Base-by-base conservation (phyloP, 2,329 filamentous ascomycete species). In the Fusarium nygamai region DNA sequence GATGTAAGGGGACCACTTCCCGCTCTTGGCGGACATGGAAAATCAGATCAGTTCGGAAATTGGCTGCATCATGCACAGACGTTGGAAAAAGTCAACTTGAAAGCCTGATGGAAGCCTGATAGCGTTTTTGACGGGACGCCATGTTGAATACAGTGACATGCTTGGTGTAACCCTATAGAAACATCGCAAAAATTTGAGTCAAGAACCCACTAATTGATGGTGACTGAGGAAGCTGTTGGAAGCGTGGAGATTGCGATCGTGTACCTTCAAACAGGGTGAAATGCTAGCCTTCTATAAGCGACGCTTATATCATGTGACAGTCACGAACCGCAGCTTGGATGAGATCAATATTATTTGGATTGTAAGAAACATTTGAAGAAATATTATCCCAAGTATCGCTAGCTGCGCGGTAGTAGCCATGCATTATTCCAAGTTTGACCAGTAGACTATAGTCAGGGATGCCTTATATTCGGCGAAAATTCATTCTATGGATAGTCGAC, bases 51-150 rank as follows among this genome's bases (percentile, higher is more conserved):
- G 50, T 24, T 56, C 27, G 53, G 54, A 63, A 63, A 60, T 63
- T 58, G 61, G 38, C 56, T 61, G 36, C 48, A 43, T 34, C 44
- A 36, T 63, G 61, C 61, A 63, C 51, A 59, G 61, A 60, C 61
- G 61, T 59, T 59, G 60, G 51, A 59, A 63, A 62, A 59, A 20
- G 31, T 6, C 13, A 39, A 56, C 19, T n/a, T 41, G 43, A 41
- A 60, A 60, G 54, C 33, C 36, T 10, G 16, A 61, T 44, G 22
- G 41, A 58, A 47, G n/a, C 24, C 54, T 36, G 44, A 66, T n/a
- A 7, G 14, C 11, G 13, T 50, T 8, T 13, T 39, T 58, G 53
- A 60, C 34, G n/a, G 41, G 14, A 44, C 53, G 34, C 61, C 27
- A 39, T 34, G 13, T 38, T 22, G 33, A 47, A 17, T 2, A 20